phyloP scores from a whole-genome alignment of 1,139 yeast genomes.

The Kodamaea fungicola region DNA sequence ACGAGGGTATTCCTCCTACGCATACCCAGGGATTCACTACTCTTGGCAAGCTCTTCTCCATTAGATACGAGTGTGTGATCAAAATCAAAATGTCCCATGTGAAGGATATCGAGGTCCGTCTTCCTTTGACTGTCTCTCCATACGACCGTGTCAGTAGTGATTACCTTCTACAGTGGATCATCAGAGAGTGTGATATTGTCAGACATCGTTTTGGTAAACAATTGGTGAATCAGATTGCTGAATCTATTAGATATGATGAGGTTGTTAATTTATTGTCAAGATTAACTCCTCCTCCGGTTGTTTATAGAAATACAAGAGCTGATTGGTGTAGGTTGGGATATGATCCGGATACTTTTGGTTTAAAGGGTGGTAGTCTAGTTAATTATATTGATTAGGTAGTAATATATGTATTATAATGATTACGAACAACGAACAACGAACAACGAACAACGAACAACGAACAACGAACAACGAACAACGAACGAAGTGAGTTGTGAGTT shows the following conservation, averaged over 20 bases:
- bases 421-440: too few relatives aligned
- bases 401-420: too few relatives aligned
- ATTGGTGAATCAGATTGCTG: constrained; percentile 21
- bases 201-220: constrained; percentile 33
- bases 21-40: constrained; percentile 48
- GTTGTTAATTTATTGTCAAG: constrained; percentile 17
- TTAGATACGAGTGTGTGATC: constrained; percentile 49
- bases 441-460: too few relatives aligned
- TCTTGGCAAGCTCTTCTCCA: constrained; percentile 49
- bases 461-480: too few relatives aligned
- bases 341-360: constrained; percentile 30
- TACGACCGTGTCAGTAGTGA: constrained; percentile 45
- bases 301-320: constrained; percentile 26
- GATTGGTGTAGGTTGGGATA: constrained; percentile 43
- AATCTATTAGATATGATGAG: constrained; percentile 21
- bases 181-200: constrained; percentile 49
- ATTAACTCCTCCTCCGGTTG: constrained; percentile 26
- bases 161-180: constrained; percentile 48
- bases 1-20: constrained; percentile 43
- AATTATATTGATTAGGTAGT: constrained; percentile 27
- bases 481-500: too few relatives aligned
- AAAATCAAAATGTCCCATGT: constrained; percentile 49
- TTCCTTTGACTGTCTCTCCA: constrained; percentile 56
- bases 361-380: constrained; percentile 17
- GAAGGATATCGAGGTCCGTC: constrained; percentile 44